Conservation (phyloP, 768 basidiomycete genomes). For the Omphalotus guepiniiformis region DNA sequence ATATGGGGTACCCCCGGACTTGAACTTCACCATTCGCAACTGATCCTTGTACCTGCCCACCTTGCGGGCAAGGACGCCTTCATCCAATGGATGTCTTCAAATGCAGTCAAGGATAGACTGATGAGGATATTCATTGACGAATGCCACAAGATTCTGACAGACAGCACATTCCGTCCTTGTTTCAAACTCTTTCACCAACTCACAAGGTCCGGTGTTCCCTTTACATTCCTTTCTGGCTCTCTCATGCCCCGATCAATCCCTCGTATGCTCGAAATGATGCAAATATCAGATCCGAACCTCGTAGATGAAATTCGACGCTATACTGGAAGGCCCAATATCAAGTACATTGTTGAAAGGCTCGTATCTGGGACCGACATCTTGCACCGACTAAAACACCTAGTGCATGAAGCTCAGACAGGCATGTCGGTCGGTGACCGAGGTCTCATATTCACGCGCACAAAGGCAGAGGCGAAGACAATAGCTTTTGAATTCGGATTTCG, state of each 20-base stretch:
- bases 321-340: not conserved
- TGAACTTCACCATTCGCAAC: not conserved
- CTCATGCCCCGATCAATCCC: not conserved
- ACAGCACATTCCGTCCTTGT: not conserved
- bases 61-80: not conserved
- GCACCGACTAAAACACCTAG: not conserved
- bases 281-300: not conserved
- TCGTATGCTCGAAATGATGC: not conserved
- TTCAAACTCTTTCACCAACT: not conserved
- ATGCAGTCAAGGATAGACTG: not conserved
- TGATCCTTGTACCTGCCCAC: not conserved
- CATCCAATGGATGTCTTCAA: not conserved
- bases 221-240: not conserved
- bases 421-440: no score
- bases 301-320: constrained; percentile 2
- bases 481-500: no score
- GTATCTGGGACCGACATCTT: not conserved
- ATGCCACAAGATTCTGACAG: not conserved
- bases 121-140: not conserved
- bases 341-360: not conserved
- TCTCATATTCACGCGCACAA: not conserved
- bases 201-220: not conserved
- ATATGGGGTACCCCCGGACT: not conserved
- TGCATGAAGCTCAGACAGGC: not conserved
- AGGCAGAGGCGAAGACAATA: not conserved